Percentiles rank a stretch among this genome's conserved stretches.
Conservation (phyloP, 2,329 filamentous ascomycete species). For the Xylariaceae sp. region DNA sequence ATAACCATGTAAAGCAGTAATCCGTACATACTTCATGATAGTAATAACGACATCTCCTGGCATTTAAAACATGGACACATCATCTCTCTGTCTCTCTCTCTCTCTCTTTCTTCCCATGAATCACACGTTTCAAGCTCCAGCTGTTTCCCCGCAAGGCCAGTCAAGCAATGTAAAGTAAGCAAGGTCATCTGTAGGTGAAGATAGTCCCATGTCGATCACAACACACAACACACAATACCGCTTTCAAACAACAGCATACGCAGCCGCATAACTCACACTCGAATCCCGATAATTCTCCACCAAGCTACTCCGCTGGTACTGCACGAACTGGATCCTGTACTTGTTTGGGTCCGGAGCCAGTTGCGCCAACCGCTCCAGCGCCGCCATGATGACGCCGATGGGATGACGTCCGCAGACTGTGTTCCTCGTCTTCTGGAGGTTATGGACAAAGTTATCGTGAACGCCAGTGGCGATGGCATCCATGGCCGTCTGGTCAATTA, state of each 20-base stretch:
- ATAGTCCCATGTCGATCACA: neutral
- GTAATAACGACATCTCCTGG: neutral
- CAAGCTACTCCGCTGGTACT: conserved; percentile 81
- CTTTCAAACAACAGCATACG: conserved; percentile 67
- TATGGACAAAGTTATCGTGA: conserved; percentile 64
- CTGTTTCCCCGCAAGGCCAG: neutral
- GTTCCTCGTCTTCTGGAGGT: conserved; percentile 69
- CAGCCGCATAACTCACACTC: conserved; percentile 93
- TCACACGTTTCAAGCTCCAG: neutral
- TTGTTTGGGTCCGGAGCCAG: conserved; percentile 37
- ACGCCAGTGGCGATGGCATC: conserved; percentile 73
- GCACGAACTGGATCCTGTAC: conserved; percentile 68
- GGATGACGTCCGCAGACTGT: conserved; percentile 94
- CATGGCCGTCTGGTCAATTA: conserved; percentile 77
- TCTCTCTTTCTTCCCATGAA: neutral
- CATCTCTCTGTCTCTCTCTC: neutral
- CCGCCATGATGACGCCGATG: conserved; percentile 88
- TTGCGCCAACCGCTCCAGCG: conserved; percentile 59
- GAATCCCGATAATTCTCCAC: conserved; percentile 63
- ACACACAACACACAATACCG: conserved; percentile 1
- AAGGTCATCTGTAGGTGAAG: neutral
- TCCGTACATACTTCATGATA: neutral
- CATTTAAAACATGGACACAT: neutral
- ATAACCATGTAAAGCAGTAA: neutral
- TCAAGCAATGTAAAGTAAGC: neutral